phyloP scores from a whole-genome alignment of 2,329 filamentous ascomycete genomes.

The Sarocladium brachiariae region DNA sequence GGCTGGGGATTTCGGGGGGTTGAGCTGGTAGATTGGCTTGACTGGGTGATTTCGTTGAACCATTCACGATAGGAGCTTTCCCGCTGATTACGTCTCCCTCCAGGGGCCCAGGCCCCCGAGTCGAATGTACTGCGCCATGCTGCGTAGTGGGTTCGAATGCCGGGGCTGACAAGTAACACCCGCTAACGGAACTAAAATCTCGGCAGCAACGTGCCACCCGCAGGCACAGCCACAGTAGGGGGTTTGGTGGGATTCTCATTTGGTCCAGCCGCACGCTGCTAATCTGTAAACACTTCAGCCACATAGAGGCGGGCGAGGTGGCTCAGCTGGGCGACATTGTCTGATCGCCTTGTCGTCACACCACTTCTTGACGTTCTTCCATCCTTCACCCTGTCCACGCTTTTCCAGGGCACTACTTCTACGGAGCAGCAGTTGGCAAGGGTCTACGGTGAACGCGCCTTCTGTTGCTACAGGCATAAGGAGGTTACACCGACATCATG shows the following conservation, averaged over 20 bases:
- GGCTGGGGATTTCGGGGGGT: not conserved
- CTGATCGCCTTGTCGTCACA: no score
- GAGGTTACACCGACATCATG: slow-evolving; percentile 30
- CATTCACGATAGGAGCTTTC: not conserved
- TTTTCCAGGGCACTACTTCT: no score
- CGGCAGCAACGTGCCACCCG: not conserved
- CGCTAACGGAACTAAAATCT: not conserved
- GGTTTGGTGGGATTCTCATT: not conserved
- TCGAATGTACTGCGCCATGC: not conserved
- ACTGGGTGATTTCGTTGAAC: not conserved
- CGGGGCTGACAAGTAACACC: not conserved
- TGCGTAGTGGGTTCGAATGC: not conserved
- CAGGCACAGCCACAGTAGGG: not conserved
- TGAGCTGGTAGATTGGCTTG: not conserved
- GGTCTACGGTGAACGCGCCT: no score
- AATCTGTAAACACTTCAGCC: no score
- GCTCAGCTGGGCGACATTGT: no score
- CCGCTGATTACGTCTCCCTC: slow-evolving; percentile 7
- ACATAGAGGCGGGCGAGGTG: not conserved
- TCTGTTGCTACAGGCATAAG: no score
- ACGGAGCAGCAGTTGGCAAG: no score
- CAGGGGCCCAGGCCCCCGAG: not conserved
- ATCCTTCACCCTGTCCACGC: no score
- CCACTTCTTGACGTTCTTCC: no score
- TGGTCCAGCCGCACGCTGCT: not conserved